Evolutionary conservation across 495 filamentous ascomycete species (phyloP).

Genomic region (Penicillium daleae): DNA sequence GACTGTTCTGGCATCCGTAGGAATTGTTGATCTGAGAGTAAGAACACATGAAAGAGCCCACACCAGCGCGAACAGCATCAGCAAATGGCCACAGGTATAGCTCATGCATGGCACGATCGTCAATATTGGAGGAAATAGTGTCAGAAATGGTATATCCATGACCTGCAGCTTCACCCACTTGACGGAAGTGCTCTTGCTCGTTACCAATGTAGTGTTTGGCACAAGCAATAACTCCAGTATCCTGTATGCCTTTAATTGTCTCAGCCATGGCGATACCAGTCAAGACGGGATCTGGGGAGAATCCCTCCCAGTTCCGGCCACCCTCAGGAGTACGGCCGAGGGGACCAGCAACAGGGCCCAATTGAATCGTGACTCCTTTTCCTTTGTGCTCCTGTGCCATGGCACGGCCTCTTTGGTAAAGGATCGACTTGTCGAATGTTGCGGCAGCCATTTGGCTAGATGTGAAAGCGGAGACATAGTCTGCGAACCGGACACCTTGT

Average conservation of each 20-base stretch:
- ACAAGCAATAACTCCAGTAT: constrained; percentile 57
- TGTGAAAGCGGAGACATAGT: constrained; percentile 56
- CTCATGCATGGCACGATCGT: constrained; percentile 79
- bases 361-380: constrained; percentile 50
- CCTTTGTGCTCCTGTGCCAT: constrained; percentile 57
- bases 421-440: constrained; percentile 65
- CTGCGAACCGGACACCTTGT: constrained; percentile 50
- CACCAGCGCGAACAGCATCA: constrained; percentile 64
- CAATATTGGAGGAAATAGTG: constrained; percentile 50
- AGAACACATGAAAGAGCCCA: constrained; percentile 68
- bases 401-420: constrained; percentile 67
- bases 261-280: constrained; percentile 56
- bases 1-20: constrained; percentile 66
- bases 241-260: constrained; percentile 59
- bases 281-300: constrained; percentile 66
- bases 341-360: constrained; percentile 55
- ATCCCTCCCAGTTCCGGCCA: constrained; percentile 72
- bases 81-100: constrained; percentile 80
- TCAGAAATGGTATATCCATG: constrained; percentile 9
- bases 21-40: constrained; percentile 70
- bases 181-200: constrained; percentile 51
- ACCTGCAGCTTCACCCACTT: neutral
- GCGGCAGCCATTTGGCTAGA: constrained; percentile 63
- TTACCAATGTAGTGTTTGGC: constrained; percentile 65
- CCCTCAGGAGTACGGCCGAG: constrained; percentile 34